Conservation (phyloP, 2,329 filamentous ascomycete genomes). For the Grosmannia penicillata region DNA sequence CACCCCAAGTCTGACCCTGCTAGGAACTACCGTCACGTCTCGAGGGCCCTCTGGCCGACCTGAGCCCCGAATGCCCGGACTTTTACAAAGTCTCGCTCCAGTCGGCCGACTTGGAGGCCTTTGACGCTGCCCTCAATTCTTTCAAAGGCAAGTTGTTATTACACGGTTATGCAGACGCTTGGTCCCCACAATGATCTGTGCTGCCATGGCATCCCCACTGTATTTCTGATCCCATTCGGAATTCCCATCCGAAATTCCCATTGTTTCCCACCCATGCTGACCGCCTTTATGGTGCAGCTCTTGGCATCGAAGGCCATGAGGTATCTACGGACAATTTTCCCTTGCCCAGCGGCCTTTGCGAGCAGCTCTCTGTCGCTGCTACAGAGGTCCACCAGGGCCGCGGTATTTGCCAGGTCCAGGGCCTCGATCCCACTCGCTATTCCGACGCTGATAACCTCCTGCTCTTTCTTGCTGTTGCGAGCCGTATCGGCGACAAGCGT, state of each 20-base stretch:
- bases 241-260: too few relatives aligned
- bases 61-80: constrained; percentile 3
- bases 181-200: too few relatives aligned
- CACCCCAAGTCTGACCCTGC: too few relatives aligned
- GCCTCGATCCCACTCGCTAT: constrained; percentile 31
- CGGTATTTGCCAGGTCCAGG: constrained; percentile 40
- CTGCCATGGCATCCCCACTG: too few relatives aligned
- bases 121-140: constrained; percentile 13
- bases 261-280: neutral
- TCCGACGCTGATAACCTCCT: constrained; percentile 37
- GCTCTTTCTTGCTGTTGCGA: constrained; percentile 40
- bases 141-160: constrained; percentile 14
- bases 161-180: too few relatives aligned
- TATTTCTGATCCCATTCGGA: too few relatives aligned
- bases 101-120: constrained; percentile 8
- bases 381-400: constrained; percentile 22
- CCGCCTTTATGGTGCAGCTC: neutral
- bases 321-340: constrained; percentile 23
- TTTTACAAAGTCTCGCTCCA: constrained; percentile 8
- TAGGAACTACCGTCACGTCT: neutral
- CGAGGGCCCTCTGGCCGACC: constrained; percentile 4
- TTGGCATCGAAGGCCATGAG: constrained; percentile 21
- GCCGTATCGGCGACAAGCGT: constrained; percentile 38
- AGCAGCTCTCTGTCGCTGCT: constrained; percentile 19
- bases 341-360: constrained; percentile 20